Evolutionary conservation across 1,139 yeast species (phyloP).

Genomic region (Kurtzmaniella quercitrusa): DNA sequence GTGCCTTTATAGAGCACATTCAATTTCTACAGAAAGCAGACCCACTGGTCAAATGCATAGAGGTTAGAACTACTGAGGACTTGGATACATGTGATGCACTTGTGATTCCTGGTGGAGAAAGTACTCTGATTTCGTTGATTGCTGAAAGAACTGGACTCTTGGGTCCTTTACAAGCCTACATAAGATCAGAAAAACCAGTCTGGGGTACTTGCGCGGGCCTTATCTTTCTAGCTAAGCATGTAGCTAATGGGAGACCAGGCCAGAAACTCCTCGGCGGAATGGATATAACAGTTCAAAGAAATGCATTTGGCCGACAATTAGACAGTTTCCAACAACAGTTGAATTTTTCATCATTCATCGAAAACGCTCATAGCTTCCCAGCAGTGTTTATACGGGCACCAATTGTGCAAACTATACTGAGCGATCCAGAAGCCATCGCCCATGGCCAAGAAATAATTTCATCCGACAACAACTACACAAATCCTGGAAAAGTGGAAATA

Average conservation of each 20-base stretch:
- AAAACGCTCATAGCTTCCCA: constrained; percentile 39
- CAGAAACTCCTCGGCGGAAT: constrained; percentile 65
- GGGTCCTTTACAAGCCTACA: constrained; percentile 50
- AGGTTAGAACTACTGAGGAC: constrained; percentile 52
- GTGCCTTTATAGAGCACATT: constrained; percentile 76
- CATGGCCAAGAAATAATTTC: constrained; percentile 12
- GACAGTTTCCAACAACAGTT: constrained; percentile 57
- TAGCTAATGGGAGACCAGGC: constrained; percentile 52
- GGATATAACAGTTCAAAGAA: constrained; percentile 60
- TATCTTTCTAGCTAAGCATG: constrained; percentile 58
- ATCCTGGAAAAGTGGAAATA: constrained; percentile 34
- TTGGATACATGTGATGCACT: constrained; percentile 53
- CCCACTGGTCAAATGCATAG: constrained; percentile 27
- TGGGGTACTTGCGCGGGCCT: constrained; percentile 93
- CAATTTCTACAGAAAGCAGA: constrained; percentile 43
- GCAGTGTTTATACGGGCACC: constrained; percentile 80
- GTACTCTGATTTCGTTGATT: constrained; percentile 69
- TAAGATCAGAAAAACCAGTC: constrained; percentile 49
- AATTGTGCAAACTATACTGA: constrained; percentile 45
- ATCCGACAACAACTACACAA: constrained; percentile 23
- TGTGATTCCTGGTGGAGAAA: constrained; percentile 80
- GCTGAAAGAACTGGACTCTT: constrained; percentile 63
- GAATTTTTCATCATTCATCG: constrained; percentile 46
- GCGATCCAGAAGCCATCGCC: constrained; percentile 3
- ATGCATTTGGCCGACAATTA: constrained; percentile 77